phyloP scores from a whole-genome alignment of 805 yeast genomes.

The Myxozyma monticola region DNA sequence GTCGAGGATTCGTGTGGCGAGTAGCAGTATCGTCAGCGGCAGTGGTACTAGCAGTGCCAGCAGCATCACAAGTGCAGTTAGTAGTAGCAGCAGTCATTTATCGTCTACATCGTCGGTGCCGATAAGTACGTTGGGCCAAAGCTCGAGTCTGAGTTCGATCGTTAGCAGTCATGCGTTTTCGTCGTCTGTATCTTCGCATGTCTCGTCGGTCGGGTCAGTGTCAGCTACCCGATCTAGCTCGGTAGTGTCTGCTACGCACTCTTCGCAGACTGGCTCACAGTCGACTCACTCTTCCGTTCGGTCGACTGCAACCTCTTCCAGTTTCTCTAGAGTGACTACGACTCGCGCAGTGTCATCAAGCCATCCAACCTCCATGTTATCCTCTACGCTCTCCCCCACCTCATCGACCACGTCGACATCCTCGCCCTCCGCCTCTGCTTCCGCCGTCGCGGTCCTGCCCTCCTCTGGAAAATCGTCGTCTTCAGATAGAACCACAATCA shows the following conservation, averaged over 20 bases:
- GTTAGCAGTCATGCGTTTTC: too few relatives aligned
- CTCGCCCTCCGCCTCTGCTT: background rate
- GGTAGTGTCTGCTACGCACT: too few relatives aligned
- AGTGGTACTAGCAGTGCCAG: background rate
- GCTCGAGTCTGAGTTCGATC: too few relatives aligned
- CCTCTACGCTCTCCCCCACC: background rate
- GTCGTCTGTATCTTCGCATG: background rate
- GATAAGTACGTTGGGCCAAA: background rate
- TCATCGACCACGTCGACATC: background rate
- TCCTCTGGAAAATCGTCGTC: background rate
- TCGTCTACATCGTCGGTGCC: background rate
- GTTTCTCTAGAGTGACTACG: background rate
- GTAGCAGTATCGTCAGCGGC: background rate
- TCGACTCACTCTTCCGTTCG: background rate
- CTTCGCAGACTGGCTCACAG: background rate
- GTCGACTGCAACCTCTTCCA: background rate
- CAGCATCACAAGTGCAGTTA: background rate
- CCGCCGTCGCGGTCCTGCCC: background rate
- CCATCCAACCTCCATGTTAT: background rate
- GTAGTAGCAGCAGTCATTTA: too few relatives aligned
- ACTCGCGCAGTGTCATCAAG: background rate
- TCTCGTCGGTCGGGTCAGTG: too few relatives aligned
- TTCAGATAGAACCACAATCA: slow-evolving; percentile 10
- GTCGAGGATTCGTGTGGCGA: background rate
- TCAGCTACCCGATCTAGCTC: too few relatives aligned